Evolutionary conservation across 2,329 filamentous ascomycete genomes (phyloP).

Genomic region (Nigrospora sphaerica): DNA sequence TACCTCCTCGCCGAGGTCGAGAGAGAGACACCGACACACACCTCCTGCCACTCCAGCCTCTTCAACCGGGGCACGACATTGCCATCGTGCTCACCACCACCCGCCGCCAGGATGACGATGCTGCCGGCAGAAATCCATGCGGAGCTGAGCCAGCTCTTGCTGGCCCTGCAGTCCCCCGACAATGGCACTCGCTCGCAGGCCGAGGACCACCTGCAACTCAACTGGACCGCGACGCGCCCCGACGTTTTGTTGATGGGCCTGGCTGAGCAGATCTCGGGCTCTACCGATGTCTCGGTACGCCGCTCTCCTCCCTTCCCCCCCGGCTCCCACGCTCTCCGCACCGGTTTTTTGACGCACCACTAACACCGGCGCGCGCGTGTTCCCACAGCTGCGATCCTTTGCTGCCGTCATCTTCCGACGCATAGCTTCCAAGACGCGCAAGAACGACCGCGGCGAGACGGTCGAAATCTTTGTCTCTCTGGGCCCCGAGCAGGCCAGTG

Average conservation of each 20-base stretch:
- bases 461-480: slow-evolving; percentile 84
- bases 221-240: slow-evolving; percentile 77
- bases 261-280: slow-evolving; percentile 80
- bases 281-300: slow-evolving; percentile 66
- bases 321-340: neutral
- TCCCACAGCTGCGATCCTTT: slow-evolving; percentile 72
- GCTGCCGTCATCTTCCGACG: slow-evolving; percentile 90
- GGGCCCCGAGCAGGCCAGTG: slow-evolving; percentile 62
- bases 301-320: neutral
- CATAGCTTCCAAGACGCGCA: slow-evolving; percentile 83
- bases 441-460: slow-evolving; percentile 62
- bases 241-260: slow-evolving; percentile 90
- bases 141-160: slow-evolving; percentile 79
- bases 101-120: slow-evolving; percentile 61
- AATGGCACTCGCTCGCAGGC: slow-evolving; percentile 79
- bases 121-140: slow-evolving; percentile 77
- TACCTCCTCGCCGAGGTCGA: too few species aligned
- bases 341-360: neutral
- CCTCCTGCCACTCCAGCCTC: too few species aligned
- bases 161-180: slow-evolving; percentile 82
- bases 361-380: neutral
- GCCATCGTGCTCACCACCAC: neutral
- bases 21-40: too few species aligned
- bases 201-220: slow-evolving; percentile 83
- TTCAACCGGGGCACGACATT: too few species aligned